These are phyloP conservation scores for Leccinum huronense DNA, from an alignment of 1,284 basidiomycete species.

Conservation along the genomic window DNA sequence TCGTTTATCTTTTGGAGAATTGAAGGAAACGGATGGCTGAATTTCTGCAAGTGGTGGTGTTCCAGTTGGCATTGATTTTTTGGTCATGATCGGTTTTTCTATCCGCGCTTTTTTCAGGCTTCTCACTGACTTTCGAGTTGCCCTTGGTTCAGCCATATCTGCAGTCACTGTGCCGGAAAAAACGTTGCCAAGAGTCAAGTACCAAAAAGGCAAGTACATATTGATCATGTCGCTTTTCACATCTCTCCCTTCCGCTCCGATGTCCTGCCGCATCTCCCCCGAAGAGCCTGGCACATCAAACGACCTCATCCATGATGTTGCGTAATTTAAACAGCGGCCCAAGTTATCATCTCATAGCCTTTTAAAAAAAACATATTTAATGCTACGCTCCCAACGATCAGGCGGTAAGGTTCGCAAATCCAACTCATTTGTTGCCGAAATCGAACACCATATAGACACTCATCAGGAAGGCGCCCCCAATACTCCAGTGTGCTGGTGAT, in stretches of 20 bases:
- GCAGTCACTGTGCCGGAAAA: conserved; percentile 3
- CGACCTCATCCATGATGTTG: too few relatives aligned
- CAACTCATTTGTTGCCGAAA: neutral
- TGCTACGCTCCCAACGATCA: neutral
- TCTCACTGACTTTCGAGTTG: conserved; percentile 20
- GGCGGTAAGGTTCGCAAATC: neutral
- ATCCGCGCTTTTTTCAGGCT: conserved; percentile 29
- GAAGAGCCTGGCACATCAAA: too few relatives aligned
- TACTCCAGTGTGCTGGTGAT: neutral
- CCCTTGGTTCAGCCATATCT: conserved; percentile 24
- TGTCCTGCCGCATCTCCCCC: too few relatives aligned
- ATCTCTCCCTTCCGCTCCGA: too few relatives aligned
- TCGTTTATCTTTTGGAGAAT: conserved; percentile 25
- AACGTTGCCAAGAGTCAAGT: neutral
- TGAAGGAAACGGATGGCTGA: conserved; percentile 8
- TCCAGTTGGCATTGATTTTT: conserved; percentile 3
- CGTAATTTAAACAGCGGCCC: too few relatives aligned
- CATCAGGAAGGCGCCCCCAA: neutral
- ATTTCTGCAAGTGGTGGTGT: conserved; percentile 5
- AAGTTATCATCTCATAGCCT: too few relatives aligned
- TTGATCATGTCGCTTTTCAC: too few relatives aligned
- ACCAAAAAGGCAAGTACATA: neutral
- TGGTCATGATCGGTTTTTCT: conserved; percentile 16
- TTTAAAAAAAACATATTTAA: too few relatives aligned
- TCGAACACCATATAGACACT: neutral